Evolutionary conservation across 352 stramenopile species (phyloP), one percentile per base, ranked within the genome.

Genomic region (Plasmopara muralis): DNA sequence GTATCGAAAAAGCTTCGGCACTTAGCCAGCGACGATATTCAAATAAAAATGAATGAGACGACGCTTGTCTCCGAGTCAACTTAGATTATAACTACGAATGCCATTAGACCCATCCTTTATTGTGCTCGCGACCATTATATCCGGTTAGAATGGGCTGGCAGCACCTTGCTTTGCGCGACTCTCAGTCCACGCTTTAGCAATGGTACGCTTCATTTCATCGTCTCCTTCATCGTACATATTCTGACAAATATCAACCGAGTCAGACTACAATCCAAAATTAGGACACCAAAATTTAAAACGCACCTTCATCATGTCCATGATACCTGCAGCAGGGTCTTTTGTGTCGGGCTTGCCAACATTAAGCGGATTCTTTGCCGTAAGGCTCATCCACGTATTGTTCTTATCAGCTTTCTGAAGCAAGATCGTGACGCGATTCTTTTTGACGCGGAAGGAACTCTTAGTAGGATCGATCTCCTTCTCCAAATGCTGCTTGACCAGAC

Each of bases 281-380:
- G 4, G 35, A 18, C 25, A 18, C 38, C 20, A 25, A 25, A 25
- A 25, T 13, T 29, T 12, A 35, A 12, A 16, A 63, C 60, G 37
- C 46, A 88, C 78, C 76, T 92, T 89, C 83, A 95, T 95, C 81
- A 95, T 91, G 53, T 93, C 83, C 85, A 95, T 93, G 70, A 95
- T 92, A 30, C 85, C 83, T 4, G 85, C 77, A 6, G 73, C 31
- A 1, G 85, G 85, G 59, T 95, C 85, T 30, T 53, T 75, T n/a
- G 66, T 53, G 43, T 68, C 70, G 16, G 71, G 52, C 35, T 83
- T 81, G 53, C 45, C 58, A 16, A 49, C 38, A 43, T 86, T 87
- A 29, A 52, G 64, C 6, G 83, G 69, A 45, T 89, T 91, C 67
- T 95, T 95, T 38, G 83, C 74, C 30, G 80, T 92, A 35, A 95